Percentiles rank a stretch among this genome's conserved stretches.
Conservation (phyloP, 257 asterid genomes). For the Lantana camara region DNA sequence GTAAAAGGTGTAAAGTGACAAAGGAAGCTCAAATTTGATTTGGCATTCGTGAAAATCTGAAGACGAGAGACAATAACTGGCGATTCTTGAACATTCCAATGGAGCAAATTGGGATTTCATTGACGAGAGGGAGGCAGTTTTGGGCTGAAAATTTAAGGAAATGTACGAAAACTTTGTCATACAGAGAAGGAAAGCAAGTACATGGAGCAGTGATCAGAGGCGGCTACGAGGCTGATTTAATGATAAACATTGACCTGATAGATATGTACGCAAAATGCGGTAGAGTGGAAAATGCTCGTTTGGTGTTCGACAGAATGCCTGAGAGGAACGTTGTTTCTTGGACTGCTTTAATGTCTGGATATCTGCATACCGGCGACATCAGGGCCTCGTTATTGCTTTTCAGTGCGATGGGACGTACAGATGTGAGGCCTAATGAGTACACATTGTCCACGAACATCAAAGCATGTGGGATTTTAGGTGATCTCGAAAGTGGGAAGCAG, state of each 20-base stretch:
- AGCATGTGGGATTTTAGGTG: conserved; percentile 52
- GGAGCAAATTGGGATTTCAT: conserved; percentile 21
- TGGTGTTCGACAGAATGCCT: conserved; percentile 55
- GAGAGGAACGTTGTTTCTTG: conserved; percentile 62
- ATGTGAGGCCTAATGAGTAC: conserved; percentile 52
- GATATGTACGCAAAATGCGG: conserved; percentile 57
- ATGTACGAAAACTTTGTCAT: conserved; percentile 44
- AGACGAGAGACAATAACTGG: neutral
- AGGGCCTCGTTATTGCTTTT: conserved; percentile 41
- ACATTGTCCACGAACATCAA: conserved; percentile 61
- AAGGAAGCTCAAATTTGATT: neutral
- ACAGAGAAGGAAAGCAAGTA: conserved; percentile 47
- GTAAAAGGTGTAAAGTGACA: neutral
- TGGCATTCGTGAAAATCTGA: neutral
- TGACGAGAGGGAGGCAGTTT: conserved; percentile 44
- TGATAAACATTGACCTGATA: conserved; percentile 48
- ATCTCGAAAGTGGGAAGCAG: conserved; percentile 46
- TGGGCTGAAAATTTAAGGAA: conserved; percentile 49
- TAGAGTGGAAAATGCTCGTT: conserved; percentile 35
- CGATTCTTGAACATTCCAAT: conserved; percentile 7
- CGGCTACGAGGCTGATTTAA: conserved; percentile 47
- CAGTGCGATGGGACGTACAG: conserved; percentile 40
- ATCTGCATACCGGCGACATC: conserved; percentile 38
- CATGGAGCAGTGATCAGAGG: conserved; percentile 53
- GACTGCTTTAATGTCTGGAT: conserved; percentile 60